Conservation (phyloP, 2,329 filamentous ascomycete genomes). For the Arthrobotrys musiformis region DNA sequence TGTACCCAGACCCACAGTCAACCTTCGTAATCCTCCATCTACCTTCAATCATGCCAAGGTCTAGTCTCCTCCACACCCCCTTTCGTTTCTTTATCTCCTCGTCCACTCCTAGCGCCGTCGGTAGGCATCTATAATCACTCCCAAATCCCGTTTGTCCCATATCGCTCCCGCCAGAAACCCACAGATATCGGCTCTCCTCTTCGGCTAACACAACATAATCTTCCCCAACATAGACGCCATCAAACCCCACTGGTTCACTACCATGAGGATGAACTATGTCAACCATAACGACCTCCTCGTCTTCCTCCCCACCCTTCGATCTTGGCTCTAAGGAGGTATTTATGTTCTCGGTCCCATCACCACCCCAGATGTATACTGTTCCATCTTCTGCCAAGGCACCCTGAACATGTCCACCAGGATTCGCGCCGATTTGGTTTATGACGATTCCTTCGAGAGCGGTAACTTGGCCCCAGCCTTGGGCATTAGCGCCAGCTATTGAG, state of each 20-base stretch:
- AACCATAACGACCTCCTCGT: conserved; percentile 30
- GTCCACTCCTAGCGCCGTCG: conserved; percentile 18
- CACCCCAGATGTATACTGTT: conserved; percentile 44
- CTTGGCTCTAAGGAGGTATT: background rate
- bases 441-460: conserved; percentile 29
- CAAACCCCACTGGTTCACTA: conserved; percentile 26
- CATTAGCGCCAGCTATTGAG: background rate
- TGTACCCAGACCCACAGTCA: conserved; percentile 35
- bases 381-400: conserved; percentile 16
- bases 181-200: background rate
- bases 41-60: background rate
- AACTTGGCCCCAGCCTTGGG: conserved; percentile 35
- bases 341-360: conserved; percentile 48
- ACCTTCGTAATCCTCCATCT: background rate
- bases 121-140: conserved; percentile 25
- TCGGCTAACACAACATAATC: conserved; percentile 33
- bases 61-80: conserved; percentile 7
- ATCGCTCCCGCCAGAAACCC: conserved; percentile 41
- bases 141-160: conserved; percentile 46
- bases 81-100: background rate
- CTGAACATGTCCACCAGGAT: conserved; percentile 37
- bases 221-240: conserved; percentile 12
- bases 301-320: background rate
- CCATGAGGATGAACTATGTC: background rate
- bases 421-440: conserved; percentile 1